Percentiles rank a stretch among this genome's conserved stretches.
Evolutionary conservation across 441 rosid species (phyloP).

Genomic region (Syzygium malaccense): DNA sequence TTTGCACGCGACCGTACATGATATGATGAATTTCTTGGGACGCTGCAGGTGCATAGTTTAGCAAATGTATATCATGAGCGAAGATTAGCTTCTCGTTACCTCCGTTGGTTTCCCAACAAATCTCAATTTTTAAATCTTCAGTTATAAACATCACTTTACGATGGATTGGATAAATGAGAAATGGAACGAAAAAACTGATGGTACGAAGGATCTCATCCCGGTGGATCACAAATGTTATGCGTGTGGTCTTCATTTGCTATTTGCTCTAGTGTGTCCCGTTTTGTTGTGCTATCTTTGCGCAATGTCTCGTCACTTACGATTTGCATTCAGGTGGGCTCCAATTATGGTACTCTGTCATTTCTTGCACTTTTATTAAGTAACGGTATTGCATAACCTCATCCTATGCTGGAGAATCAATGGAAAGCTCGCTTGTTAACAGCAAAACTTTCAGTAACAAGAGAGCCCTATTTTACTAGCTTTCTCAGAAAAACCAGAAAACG

Average conservation of each 20-base stretch:
- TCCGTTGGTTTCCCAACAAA: not conserved
- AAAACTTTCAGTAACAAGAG: not conserved
- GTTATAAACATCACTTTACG: not conserved
- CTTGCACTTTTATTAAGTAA: too few relatives aligned
- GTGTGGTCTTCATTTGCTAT: not conserved
- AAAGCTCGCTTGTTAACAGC: not conserved
- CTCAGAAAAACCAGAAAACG: too few relatives aligned
- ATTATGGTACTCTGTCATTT: too few relatives aligned
- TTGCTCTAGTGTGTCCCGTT: not conserved
- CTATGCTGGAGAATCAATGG: not conserved
- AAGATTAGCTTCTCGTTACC: not conserved
- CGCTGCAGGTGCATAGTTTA: fast-evolving
- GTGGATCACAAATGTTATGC: not conserved
- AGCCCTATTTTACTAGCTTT: not conserved
- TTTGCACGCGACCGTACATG: not conserved
- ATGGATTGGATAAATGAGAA: not conserved
- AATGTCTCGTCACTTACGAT: too few relatives aligned
- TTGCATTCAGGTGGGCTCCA: too few relatives aligned
- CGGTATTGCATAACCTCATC: not conserved
- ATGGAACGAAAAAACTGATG: not conserved
- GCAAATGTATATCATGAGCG: not conserved
- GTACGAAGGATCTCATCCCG: not conserved
- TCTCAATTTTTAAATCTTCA: not conserved
- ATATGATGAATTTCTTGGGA: not conserved
- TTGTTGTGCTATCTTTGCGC: not conserved